phyloP scores from a whole-genome alignment of 2,329 filamentous ascomycete species.

The Purpureocillium lavendulum region DNA sequence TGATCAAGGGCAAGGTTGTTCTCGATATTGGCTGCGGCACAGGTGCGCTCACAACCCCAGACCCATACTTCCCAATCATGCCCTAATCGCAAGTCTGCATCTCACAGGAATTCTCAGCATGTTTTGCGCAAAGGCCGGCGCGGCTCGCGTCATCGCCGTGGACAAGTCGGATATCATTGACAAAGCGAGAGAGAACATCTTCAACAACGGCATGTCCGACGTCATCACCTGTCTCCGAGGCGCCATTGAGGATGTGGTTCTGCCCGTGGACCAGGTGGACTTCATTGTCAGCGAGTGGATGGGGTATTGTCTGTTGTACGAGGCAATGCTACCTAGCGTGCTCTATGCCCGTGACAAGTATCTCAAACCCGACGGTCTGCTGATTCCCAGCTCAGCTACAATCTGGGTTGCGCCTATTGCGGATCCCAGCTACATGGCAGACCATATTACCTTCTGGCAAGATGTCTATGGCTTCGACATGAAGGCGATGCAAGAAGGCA shows the following conservation, averaged over 20 bases:
- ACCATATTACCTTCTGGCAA: slow-evolving; percentile 79
- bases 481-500: slow-evolving; percentile 77
- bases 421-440: slow-evolving; percentile 68
- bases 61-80: neutral
- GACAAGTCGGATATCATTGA: slow-evolving; percentile 88
- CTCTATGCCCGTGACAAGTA: slow-evolving; percentile 83
- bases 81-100: neutral
- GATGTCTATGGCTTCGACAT: slow-evolving; percentile 95
- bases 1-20: slow-evolving; percentile 80
- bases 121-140: slow-evolving; percentile 88
- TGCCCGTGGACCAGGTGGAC: slow-evolving; percentile 76
- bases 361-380: slow-evolving; percentile 67
- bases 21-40: slow-evolving; percentile 86
- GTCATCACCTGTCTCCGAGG: slow-evolving; percentile 74
- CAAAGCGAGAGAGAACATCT: slow-evolving; percentile 78
- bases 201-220: slow-evolving; percentile 66
- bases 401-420: slow-evolving; percentile 75
- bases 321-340: slow-evolving; percentile 92
- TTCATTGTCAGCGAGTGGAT: slow-evolving; percentile 98
- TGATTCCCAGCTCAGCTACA: slow-evolving; percentile 80
- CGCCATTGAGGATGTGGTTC: slow-evolving; percentile 76
- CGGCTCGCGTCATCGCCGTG: slow-evolving; percentile 78
- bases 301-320: slow-evolving; percentile 89
- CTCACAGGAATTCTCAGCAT: slow-evolving; percentile 71
- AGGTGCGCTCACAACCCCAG: slow-evolving; percentile 29